These are phyloP conservation scores for Ophiostoma sp. DNA, from an alignment of 2,329 filamentous ascomycete species.

Conservation along the genomic window DNA sequence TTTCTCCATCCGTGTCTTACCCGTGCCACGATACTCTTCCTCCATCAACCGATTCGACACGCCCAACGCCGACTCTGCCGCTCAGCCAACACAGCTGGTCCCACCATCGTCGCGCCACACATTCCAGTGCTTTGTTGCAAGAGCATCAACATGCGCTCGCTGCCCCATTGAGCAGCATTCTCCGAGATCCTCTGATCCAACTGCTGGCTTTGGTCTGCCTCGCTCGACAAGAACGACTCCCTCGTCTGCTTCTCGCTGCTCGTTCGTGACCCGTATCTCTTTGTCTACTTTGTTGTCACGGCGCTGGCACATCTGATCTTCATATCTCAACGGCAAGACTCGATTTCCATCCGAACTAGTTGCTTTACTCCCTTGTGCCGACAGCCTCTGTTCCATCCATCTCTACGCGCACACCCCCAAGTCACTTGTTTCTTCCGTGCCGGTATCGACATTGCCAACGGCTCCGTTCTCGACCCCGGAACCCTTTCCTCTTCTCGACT, in stretches of 20 bases:
- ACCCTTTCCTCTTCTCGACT: neutral
- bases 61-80: neutral
- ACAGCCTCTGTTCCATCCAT: neutral
- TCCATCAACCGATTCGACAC: neutral
- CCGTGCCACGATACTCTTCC: constrained; percentile 3
- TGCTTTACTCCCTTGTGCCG: neutral
- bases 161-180: constrained; percentile 14
- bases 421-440: neutral
- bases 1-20: constrained; percentile 5
- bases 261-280: neutral
- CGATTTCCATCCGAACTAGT: neutral
- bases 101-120: constrained; percentile 5
- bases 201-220: neutral
- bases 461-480: neutral
- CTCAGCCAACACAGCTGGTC: neutral
- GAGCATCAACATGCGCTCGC: constrained; percentile 18
- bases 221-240: too few relatives aligned
- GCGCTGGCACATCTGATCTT: neutral
- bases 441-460: neutral
- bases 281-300: neutral
- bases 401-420: too few relatives aligned
- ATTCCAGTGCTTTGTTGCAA: neutral
- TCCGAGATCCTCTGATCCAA: neutral
- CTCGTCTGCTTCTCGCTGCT: constrained; percentile 2
- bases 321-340: neutral